A percentile compares a stretch with the other conserved stretches of the same genome.
phyloP scores from a whole-genome alignment of 2,329 filamentous ascomycete species.

The Phaeosphaeria sp. region DNA sequence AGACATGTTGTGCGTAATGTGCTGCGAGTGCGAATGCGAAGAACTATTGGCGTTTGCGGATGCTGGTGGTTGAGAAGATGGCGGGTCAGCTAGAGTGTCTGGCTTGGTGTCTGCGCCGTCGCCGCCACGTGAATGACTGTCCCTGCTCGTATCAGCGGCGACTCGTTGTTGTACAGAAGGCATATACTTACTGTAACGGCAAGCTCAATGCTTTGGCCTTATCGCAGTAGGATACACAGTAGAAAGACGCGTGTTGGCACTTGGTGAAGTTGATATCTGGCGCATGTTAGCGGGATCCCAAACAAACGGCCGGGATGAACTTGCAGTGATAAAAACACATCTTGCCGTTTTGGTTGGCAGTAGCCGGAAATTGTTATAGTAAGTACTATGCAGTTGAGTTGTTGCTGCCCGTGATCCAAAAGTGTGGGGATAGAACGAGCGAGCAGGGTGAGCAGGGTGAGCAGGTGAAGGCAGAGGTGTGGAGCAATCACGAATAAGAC shows the following conservation, averaged over 20 bases:
- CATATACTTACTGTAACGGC: slow-evolving; percentile 22
- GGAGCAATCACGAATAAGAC: not conserved
- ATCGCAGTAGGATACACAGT: slow-evolving; percentile 41
- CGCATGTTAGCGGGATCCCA: not conserved
- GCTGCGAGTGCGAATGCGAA: slow-evolving; percentile 22
- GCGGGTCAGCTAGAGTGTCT: slow-evolving; percentile 5
- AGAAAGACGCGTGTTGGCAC: slow-evolving; percentile 43
- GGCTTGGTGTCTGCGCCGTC: slow-evolving; percentile 12
- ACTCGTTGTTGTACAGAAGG: not conserved
- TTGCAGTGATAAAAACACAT: slow-evolving; percentile 45
- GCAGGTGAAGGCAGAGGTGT: not conserved
- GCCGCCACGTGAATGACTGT: slow-evolving; percentile 20
- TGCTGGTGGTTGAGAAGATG: slow-evolving; percentile 16
- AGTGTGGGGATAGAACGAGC: not conserved
- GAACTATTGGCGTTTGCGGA: slow-evolving; percentile 17
- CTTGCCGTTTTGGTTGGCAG: slow-evolving; percentile 10
- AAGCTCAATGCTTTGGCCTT: slow-evolving; percentile 29
- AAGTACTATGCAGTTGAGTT: not conserved
- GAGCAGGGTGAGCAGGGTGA: not conserved
- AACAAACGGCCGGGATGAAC: not conserved
- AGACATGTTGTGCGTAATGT: slow-evolving; percentile 33
- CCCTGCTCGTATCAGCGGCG: slow-evolving; percentile 17
- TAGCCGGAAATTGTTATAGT: slow-evolving; percentile 1
- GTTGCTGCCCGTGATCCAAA: not conserved
- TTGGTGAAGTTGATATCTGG: slow-evolving; percentile 36